Conservation (phyloP, 495 filamentous ascomycete genomes). For the Elasticomyces elasticus region DNA sequence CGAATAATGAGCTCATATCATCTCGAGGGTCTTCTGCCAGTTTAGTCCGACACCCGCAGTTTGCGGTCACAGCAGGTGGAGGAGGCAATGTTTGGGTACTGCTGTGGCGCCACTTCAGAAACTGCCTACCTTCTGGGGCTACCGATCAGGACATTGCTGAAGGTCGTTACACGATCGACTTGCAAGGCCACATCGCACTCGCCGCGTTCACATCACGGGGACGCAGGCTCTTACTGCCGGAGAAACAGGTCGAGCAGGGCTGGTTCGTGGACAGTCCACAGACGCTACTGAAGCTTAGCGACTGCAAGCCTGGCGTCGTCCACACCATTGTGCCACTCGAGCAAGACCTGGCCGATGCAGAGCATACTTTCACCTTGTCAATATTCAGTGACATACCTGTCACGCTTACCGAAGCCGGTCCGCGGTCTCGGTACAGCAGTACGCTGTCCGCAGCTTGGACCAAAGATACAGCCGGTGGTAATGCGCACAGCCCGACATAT, state of each 20-base stretch:
- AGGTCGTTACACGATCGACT: conserved; percentile 10
- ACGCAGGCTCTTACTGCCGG: conserved; percentile 60
- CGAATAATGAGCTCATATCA: conserved; percentile 41
- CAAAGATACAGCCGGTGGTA: conserved; percentile 69
- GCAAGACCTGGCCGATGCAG: conserved; percentile 57
- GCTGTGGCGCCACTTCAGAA: conserved; percentile 68
- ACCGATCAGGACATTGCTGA: conserved; percentile 16
- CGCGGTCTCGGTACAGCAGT: conserved; percentile 46
- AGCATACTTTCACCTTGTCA: conserved; percentile 74
- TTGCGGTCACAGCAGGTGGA: conserved; percentile 47
- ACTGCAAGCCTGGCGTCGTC: conserved; percentile 40
- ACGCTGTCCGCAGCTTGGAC: conserved; percentile 60
- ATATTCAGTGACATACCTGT: conserved; percentile 58
- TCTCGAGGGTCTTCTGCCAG: conserved; percentile 15
- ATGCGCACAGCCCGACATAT: conserved; percentile 63
- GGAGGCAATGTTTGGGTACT: conserved; percentile 71
- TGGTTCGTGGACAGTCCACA: conserved; percentile 93
- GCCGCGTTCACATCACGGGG: conserved; percentile 68
- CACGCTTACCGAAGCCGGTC: conserved; percentile 47
- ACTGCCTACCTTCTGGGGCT: conserved; percentile 15
- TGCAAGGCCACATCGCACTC: conserved; percentile 71
- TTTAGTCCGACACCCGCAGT: conserved; percentile 52
- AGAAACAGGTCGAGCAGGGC: conserved; percentile 54
- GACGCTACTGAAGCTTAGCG: conserved; percentile 67
- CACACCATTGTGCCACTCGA: conserved; percentile 77